phyloP scores from a whole-genome alignment of 2,329 filamentous ascomycete genomes.

The Drechslerella dactyloides region DNA sequence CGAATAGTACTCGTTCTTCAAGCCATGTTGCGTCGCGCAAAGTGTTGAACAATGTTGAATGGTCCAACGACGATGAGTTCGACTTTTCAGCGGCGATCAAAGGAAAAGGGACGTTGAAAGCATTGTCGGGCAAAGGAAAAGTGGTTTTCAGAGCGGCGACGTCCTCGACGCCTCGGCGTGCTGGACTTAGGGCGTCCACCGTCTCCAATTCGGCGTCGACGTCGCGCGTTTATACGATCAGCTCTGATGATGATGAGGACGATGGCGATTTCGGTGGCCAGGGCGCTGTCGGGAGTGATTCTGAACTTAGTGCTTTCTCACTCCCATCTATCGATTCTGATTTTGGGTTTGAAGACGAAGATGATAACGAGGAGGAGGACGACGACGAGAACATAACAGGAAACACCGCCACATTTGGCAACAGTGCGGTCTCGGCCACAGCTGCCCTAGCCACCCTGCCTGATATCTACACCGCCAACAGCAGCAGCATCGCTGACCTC shows the following conservation, averaged over 20 bases:
- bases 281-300: neutral
- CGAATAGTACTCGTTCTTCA: constrained; percentile 34
- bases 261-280: neutral
- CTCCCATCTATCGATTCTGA: constrained; percentile 8
- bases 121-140: constrained; percentile 23
- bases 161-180: constrained; percentile 5
- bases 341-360: neutral
- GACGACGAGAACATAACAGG: constrained; percentile 23
- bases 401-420: constrained; percentile 3
- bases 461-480: neutral
- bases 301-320: constrained; percentile 9
- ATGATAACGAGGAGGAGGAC: constrained; percentile 43
- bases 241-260: constrained; percentile 2
- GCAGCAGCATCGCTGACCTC: neutral
- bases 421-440: neutral
- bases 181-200: constrained; percentile 25
- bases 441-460: neutral
- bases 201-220: neutral
- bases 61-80: constrained; percentile 20
- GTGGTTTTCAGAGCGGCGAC: neutral
- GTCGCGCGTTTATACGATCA: neutral
- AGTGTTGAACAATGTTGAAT: neutral
- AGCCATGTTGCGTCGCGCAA: constrained; percentile 20
- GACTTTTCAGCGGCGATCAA: constrained; percentile 31
- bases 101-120: constrained; percentile 24